Conservation (phyloP, 306 rosid species). For the Casuarina glauca region DNA sequence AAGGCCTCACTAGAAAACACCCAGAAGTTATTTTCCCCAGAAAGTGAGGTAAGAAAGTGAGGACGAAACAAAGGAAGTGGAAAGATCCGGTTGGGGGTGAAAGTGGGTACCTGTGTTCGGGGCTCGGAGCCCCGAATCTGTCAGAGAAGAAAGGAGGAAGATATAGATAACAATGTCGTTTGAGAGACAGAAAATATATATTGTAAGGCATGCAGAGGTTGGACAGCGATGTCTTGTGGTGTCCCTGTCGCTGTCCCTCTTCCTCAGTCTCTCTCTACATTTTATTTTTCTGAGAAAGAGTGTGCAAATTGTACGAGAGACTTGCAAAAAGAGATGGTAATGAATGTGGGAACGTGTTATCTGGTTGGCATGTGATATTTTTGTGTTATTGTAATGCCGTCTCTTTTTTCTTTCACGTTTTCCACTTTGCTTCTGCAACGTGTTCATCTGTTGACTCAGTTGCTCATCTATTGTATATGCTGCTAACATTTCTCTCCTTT, state of each 20-base stretch:
- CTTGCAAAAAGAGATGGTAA: constrained; percentile 18
- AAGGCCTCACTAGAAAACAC: constrained; percentile 28
- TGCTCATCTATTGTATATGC: too few species aligned
- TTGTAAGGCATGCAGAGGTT: constrained; percentile 25
- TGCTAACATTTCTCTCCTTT: too few species aligned
- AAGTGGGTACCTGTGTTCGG: constrained; percentile 38
- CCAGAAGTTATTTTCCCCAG: constrained; percentile 15
- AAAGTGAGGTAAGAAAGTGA: background rate
- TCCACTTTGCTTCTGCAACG: too few species aligned
- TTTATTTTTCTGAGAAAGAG: constrained; percentile 15
- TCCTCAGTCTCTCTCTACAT: constrained; percentile 3
- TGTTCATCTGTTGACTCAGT: too few species aligned
- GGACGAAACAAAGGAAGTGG: background rate
- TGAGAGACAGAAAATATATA: background rate
- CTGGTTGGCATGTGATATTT: constrained; percentile 35
- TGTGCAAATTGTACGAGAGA: constrained; percentile 14
- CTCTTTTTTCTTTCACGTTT: background rate
- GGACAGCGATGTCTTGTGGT: constrained; percentile 54
- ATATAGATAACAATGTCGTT: background rate
- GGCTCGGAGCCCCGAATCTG: constrained; percentile 36
- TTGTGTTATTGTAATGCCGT: background rate
- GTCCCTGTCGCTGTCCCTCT: constrained; percentile 33
- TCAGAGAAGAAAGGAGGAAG: background rate
- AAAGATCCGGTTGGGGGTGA: constrained; percentile 12
- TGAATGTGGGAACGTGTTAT: constrained; percentile 25